Conservation (phyloP, 208 protist species). For the Vickermania ingenoplastis region DNA sequence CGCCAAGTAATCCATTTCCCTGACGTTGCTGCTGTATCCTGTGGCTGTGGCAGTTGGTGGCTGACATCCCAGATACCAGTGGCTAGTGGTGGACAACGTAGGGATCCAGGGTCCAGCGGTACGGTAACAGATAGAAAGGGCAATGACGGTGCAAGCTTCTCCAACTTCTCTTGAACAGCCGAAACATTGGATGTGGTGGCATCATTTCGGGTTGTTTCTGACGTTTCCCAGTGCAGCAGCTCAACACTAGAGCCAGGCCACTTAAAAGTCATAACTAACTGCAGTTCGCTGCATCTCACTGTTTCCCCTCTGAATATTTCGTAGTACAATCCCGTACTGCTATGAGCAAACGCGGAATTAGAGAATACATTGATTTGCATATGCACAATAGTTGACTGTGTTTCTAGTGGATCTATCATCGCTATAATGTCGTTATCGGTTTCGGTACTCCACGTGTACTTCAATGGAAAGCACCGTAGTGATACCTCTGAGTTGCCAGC, state of each 20-base stretch:
- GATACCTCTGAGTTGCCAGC: too few relatives aligned
- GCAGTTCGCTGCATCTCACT: not conserved
- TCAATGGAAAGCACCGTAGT: too few relatives aligned
- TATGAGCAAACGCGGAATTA: constrained; percentile 3
- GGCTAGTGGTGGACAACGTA: not conserved
- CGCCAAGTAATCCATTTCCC: not conserved
- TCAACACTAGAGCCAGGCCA: not conserved
- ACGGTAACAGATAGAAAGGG: not conserved
- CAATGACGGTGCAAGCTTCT: not conserved
- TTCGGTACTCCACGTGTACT: too few relatives aligned
- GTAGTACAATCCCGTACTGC: not conserved
- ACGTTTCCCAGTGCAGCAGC: not conserved
- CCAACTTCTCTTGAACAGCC: not conserved
- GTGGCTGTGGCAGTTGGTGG: not conserved
- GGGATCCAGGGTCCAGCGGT: not conserved
- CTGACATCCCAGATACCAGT: not conserved
- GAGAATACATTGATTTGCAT: constrained; percentile 27
- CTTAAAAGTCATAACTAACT: not conserved
- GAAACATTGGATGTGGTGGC: not conserved
- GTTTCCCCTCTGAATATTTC: not conserved
- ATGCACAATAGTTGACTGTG: not conserved
- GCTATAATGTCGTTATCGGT: too few relatives aligned
- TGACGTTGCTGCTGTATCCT: too few relatives aligned
- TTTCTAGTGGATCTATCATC: not conserved
- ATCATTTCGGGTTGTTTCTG: not conserved